Percentiles rank a stretch among this genome's conserved stretches.
Evolutionary conservation across 495 filamentous ascomycete genomes (phyloP).

Genomic region (Aspergillus ostianus): DNA sequence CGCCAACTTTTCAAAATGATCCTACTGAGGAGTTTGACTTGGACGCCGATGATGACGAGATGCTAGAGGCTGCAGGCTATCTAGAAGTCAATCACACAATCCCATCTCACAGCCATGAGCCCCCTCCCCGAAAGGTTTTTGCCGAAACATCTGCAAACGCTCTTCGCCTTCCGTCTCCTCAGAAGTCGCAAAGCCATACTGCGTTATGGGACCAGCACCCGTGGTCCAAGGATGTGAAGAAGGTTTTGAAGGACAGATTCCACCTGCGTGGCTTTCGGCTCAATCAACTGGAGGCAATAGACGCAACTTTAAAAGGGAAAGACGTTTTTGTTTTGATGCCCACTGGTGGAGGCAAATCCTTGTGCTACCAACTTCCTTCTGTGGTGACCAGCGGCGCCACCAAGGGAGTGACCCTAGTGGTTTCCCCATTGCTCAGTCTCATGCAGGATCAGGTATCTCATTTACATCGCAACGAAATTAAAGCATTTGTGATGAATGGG

Average conservation of each 20-base stretch:
- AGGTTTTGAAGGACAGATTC: conserved; percentile 74
- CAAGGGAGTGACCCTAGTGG: conserved; percentile 82
- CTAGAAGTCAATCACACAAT: conserved; percentile 48
- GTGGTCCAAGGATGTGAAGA: conserved; percentile 86
- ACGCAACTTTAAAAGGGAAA: conserved; percentile 81
- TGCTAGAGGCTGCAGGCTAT: conserved; percentile 60
- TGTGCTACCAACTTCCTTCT: conserved; percentile 95
- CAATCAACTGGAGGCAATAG: conserved; percentile 96
- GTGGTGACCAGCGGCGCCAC: conserved; percentile 80
- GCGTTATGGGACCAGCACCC: conserved; percentile 48
- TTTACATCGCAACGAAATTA: conserved; percentile 69
- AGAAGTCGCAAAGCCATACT: conserved; percentile 34
- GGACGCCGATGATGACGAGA: conserved; percentile 66
- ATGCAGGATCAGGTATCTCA: conserved; percentile 96
- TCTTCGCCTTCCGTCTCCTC: conserved; percentile 27
- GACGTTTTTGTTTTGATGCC: conserved; percentile 97
- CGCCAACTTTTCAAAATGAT: conserved; percentile 25
- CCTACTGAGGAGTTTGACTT: conserved; percentile 62
- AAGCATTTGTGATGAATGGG: conserved; percentile 76
- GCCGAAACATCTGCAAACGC: conserved; percentile 56
- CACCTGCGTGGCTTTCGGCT: conserved; percentile 77
- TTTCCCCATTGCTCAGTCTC: conserved; percentile 90
- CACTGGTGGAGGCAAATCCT: conserved; percentile 92
- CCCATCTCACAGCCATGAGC: conserved; percentile 21
- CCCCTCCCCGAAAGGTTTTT: conserved; percentile 45